Evolutionary conservation across 1,139 yeast genomes (phyloP).

Genomic region (Tardiomyces depauwii): DNA sequence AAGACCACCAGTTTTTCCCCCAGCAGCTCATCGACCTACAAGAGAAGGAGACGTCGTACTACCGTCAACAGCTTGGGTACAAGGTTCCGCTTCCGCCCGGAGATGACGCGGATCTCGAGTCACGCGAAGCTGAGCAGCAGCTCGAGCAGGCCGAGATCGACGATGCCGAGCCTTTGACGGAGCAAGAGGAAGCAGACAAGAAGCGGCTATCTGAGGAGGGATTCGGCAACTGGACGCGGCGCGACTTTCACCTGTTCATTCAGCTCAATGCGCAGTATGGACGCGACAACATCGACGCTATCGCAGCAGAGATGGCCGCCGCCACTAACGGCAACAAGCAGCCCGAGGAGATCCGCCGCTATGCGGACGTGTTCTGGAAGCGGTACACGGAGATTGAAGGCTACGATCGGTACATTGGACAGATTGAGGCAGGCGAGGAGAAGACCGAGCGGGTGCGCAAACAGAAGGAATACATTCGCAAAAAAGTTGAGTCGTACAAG

Average conservation of each 20-base stretch:
- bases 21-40: conserved; percentile 51
- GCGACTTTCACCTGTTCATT: conserved; percentile 81
- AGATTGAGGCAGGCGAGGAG: conserved; percentile 82
- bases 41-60: conserved; percentile 68
- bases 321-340: conserved; percentile 41
- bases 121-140: conserved; percentile 41
- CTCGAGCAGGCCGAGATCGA: conserved; percentile 51
- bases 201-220: conserved; percentile 50
- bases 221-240: conserved; percentile 74
- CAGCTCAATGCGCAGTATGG: conserved; percentile 81
- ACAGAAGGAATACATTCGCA: conserved; percentile 56
- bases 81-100: conserved; percentile 43
- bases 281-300: conserved; percentile 47
- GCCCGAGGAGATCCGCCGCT: conserved; percentile 59
- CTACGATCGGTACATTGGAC: conserved; percentile 68
- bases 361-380: conserved; percentile 69
- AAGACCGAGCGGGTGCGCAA: conserved; percentile 50
- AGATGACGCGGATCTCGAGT: conserved; percentile 23
- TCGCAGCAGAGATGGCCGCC: conserved; percentile 42
- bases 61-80: conserved; percentile 59
- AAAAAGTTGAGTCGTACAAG: conserved; percentile 49
- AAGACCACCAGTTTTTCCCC: conserved; percentile 87
- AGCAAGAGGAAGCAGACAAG: conserved; percentile 61
- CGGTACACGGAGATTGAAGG: conserved; percentile 69
- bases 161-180: conserved; percentile 54